Evolutionary conservation across 2,329 filamentous ascomycete genomes (phyloP), one percentile per base, ranked within the genome.

Genomic region (Ceratocystis ficicola): DNA sequence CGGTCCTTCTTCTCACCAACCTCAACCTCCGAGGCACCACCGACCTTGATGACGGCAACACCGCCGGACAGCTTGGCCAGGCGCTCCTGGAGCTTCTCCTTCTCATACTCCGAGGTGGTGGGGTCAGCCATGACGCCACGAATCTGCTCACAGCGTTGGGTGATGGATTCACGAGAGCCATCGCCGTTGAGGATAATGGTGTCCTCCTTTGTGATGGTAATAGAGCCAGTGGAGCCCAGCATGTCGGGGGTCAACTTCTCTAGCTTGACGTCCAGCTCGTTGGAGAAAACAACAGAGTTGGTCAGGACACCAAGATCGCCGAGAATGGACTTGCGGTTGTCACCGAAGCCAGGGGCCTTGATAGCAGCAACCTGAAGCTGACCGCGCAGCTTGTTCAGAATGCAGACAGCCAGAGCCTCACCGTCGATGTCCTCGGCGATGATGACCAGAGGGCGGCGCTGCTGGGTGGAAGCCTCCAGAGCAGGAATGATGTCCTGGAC

Each of bases 1-100:
- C 94, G 90, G 78, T 99, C 94, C 86, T 99, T 99, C 90, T 99
- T 99, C 86, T 99, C 94, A 71, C 92, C 88, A 67, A 99, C 94
- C 83, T 99, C 94, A 70, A 99, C 93, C 80, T 99, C 94, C 70
- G 93, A 97, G 70, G 92, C 85, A 77, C 94, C 94, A 73, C 94
- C 94, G 70, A 99, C 94, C 85, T 95, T 96, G 84, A 99, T 97
- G 79, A 99, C 94, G 72, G 94, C 94, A 73, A 99, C 94, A 84
- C 94, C 94, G 70, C 94, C 94, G 71, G 94, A 97, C 71, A 99
- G 89, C 87, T 99, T 99, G 72, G 94, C 94, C 69, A 99, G 89
- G 80, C 94, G 94, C 83, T 99, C 94, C 82, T 97, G 94, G 70
- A 99, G 90, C 86, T 99, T 99, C 88, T 99, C 94, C 86, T 96